Conservation (phyloP, 805 yeast species). For the Debaryomyces hansenii region DNA sequence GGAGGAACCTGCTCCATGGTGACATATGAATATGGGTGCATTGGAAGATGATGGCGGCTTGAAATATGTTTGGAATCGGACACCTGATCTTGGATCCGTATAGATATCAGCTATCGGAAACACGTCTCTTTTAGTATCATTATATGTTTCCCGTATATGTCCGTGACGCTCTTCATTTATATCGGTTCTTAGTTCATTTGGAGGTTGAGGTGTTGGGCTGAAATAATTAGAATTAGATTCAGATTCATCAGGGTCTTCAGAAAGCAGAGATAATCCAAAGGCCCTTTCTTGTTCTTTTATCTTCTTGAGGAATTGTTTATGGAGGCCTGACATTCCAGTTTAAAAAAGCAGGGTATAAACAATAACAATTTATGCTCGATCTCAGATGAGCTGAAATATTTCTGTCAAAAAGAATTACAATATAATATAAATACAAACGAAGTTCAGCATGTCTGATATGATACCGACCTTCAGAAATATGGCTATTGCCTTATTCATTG, state of each 20-base stretch:
- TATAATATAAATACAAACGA: background rate
- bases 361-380: background rate
- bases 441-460: constrained; percentile 8
- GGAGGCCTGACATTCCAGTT: constrained; percentile 26
- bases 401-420: background rate
- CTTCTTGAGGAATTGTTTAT: constrained; percentile 22
- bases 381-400: constrained; percentile 1
- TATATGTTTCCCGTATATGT: background rate
- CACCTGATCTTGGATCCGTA: constrained; percentile 6
- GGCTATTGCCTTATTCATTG: constrained; percentile 39
- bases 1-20: constrained; percentile 96
- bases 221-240: background rate
- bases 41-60: constrained; percentile 44
- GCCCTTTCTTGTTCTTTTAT: constrained; percentile 23
- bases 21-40: constrained; percentile 67
- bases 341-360: background rate
- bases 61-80: constrained; percentile 49
- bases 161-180: background rate
- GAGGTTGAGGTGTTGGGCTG: background rate
- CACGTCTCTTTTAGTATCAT: constrained; percentile 9
- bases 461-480: constrained; percentile 24
- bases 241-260: constrained; percentile 14
- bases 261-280: constrained; percentile 17
- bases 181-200: background rate
- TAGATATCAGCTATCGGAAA: constrained; percentile 21